phyloP scores from a whole-genome alignment of 2,329 filamentous ascomycete species.

The Hypoxylon sp. region DNA sequence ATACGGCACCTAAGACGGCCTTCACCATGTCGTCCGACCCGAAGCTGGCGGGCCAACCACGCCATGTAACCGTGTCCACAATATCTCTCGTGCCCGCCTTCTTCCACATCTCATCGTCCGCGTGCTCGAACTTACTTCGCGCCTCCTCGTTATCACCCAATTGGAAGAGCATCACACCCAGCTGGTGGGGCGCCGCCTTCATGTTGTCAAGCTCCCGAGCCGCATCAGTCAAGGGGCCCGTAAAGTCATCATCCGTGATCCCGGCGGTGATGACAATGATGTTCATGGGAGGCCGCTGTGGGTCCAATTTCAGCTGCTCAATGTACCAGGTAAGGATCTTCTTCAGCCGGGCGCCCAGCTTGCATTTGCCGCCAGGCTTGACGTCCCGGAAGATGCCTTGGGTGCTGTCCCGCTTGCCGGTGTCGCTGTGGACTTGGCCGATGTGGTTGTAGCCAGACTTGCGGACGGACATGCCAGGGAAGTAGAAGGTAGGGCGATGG shows the following conservation, averaged over 20 bases:
- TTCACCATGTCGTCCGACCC: constrained; percentile 48
- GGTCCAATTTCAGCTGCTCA: constrained; percentile 50
- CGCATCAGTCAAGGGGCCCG: constrained; percentile 38
- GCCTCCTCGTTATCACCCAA: constrained; percentile 49
- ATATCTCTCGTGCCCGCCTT: constrained; percentile 45
- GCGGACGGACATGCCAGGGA: constrained; percentile 47
- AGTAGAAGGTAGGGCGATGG: constrained; percentile 45
- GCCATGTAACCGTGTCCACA: constrained; percentile 49
- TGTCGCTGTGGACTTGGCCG: constrained; percentile 47
- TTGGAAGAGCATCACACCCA: constrained; percentile 55
- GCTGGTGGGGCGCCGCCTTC: constrained; percentile 57
- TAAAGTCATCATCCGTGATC: constrained; percentile 44
- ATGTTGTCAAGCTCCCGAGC: constrained; percentile 44
- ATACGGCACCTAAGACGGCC: constrained; percentile 44
- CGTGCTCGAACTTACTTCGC: constrained; percentile 45
- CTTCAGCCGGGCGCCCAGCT: constrained; percentile 49
- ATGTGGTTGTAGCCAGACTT: constrained; percentile 51
- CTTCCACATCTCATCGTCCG: constrained; percentile 47
- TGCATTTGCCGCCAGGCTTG: constrained; percentile 50
- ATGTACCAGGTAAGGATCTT: constrained; percentile 51
- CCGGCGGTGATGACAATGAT: constrained; percentile 52
- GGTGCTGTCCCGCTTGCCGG: constrained; percentile 47
- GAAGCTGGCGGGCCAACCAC: constrained; percentile 46
- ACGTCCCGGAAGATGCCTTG: constrained; percentile 47
- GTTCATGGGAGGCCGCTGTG: constrained; percentile 50